A percentile compares a stretch with the other conserved stretches of the same genome.
phyloP scores from a whole-genome alignment of 306 rosid species.

The Sophora flavescens region DNA sequence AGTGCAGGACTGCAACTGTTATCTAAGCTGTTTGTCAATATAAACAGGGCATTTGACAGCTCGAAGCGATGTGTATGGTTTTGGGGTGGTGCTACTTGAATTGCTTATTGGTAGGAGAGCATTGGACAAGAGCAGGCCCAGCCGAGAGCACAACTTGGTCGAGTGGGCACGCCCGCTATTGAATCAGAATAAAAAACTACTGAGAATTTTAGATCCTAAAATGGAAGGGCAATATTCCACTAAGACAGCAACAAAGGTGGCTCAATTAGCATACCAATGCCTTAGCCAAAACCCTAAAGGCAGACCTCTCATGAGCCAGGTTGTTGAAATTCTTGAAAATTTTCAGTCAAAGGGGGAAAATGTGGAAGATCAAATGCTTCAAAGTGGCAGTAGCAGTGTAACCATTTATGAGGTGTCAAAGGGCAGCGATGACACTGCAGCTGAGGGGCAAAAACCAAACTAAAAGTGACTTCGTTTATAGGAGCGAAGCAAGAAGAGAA shows the following conservation, averaged over 20 bases:
- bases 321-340: conserved; percentile 75
- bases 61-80: conserved; percentile 93
- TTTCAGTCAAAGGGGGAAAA: conserved; percentile 61
- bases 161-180: conserved; percentile 94
- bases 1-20: conserved; percentile 17
- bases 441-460: conserved; percentile 37
- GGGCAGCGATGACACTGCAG: conserved; percentile 44
- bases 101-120: conserved; percentile 90
- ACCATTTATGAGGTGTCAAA: conserved; percentile 82
- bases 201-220: conserved; percentile 82
- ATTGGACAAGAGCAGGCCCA: conserved; percentile 91
- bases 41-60: conserved; percentile 91
- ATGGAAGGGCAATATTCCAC: conserved; percentile 82
- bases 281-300: conserved; percentile 95
- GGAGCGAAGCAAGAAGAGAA: conserved; percentile 45
- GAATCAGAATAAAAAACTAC: conserved; percentile 79
- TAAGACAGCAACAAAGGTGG: conserved; percentile 72
- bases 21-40: conserved; percentile 42
- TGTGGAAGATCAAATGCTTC: conserved; percentile 64
- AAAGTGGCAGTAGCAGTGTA: conserved; percentile 63
- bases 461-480: conserved; percentile 29
- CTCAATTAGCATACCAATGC: conserved; percentile 81
- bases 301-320: conserved; percentile 88
- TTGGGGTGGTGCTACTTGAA: conserved; percentile 93
- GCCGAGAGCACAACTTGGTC: conserved; percentile 90